Evolutionary conservation across 768 basidiomycete genomes (phyloP), one percentile per base, ranked within the genome.

Genomic region (Ramaria sp.): DNA sequence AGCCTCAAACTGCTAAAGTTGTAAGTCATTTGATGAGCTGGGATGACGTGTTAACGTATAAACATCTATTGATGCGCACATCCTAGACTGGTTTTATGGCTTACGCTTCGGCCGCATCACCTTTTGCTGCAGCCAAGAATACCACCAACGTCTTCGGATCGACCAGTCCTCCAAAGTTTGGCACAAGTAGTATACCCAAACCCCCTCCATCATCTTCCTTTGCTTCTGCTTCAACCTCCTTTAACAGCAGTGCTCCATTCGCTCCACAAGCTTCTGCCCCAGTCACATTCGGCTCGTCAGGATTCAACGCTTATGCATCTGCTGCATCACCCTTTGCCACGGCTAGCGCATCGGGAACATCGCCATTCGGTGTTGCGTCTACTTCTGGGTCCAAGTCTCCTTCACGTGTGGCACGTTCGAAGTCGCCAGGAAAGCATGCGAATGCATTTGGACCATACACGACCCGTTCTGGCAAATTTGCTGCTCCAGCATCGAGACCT

Each of bases 281-380:
- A 50, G 42, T 38, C 39, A 44, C 50, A 18, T 25, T 27, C 55
- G 50, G 57, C 30, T 49, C 44, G 43, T 52, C 34, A 49, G 87
- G 87, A 24, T 90, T 90, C 66, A 81, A 83, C 77, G 83, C 85
- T 1, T 90, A 88, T 61, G 86, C 87, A 12, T 82, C 85, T 2
- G 70, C 78, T 10, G 75, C 72, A 53, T 88, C 87, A 1, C 86
- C 87, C 4, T 89, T 89, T 61, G 80, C 83, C 13, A 67, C 77
- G 45, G 79, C 85, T 62, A 86, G 82, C 60, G 43, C 44, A 4
- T 20, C 51, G n/a, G 87, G 85, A 45, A 77, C 82, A 57, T 85
- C 77, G 62, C 59, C 75, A 25, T 74, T 78, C 52, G 64, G 64
- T 24, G 61, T 75, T 36, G 57, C 63, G 13, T 55, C 64, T 28